Evolutionary conservation across 805 yeast genomes (phyloP).

Genomic region (Nakazawaea sp.): DNA sequence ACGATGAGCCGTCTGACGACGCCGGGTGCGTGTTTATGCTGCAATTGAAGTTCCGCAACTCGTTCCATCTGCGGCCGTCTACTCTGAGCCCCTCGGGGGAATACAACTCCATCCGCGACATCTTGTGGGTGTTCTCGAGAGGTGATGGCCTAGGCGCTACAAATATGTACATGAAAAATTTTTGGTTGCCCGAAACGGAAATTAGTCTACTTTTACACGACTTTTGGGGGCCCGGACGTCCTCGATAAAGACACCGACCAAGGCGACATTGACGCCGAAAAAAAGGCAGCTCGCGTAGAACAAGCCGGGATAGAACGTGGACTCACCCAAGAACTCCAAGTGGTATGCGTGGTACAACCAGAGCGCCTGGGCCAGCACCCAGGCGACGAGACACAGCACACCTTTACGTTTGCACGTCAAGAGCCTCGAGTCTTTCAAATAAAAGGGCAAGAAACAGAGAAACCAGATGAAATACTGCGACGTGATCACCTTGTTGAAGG

Average conservation of each 20-base stretch:
- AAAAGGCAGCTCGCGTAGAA: slow-evolving; percentile 50
- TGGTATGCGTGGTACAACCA: slow-evolving; percentile 80
- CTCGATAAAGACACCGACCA: slow-evolving; percentile 49
- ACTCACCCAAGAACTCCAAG: slow-evolving; percentile 71
- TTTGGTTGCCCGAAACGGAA: neutral
- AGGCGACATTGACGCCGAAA: slow-evolving; percentile 55
- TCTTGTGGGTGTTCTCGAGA: neutral
- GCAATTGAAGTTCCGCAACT: slow-evolving; percentile 75
- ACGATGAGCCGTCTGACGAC: slow-evolving; percentile 87
- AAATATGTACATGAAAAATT: neutral
- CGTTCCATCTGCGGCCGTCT: slow-evolving; percentile 96
- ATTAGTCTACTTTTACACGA: slow-evolving; percentile 9
- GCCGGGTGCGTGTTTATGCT: slow-evolving; percentile 82
- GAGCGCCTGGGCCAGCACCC: slow-evolving; percentile 66
- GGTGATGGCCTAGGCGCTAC: neutral
- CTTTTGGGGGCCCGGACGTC: slow-evolving; percentile 20
- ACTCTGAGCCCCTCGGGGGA: slow-evolving; percentile 92
- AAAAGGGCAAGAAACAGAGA: slow-evolving; percentile 75
- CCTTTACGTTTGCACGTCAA: slow-evolving; percentile 29
- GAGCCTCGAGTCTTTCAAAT: slow-evolving; percentile 39
- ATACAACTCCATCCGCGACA: slow-evolving; percentile 60
- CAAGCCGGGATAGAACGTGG: slow-evolving; percentile 56
- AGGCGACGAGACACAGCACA: slow-evolving; percentile 33
- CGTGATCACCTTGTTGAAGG: slow-evolving; percentile 79
- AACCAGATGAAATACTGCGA: slow-evolving; percentile 97